Evolutionary conservation across 2,329 filamentous ascomycete genomes (phyloP), one percentile per base, ranked within the genome.

Genomic region (Xylariaceae sp.): DNA sequence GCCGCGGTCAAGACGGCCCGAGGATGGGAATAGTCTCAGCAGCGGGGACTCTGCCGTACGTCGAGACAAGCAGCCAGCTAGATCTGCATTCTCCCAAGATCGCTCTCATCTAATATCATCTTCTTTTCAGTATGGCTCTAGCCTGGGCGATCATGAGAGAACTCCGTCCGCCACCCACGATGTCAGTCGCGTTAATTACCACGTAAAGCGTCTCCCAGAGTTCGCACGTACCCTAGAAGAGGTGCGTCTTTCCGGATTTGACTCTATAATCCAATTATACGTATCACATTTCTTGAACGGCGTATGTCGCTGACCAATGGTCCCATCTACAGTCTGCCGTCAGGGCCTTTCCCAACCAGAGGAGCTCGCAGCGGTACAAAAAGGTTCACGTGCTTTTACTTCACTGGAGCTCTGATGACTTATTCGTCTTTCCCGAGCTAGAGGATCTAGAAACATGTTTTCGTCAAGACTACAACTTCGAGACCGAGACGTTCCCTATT

Each of bases 401-500:
- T 18, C 74, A 79, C 56, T 80, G 77, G 77, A 71, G 69, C 36
- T 74, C 67, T 2, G 76, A 80, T 47, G 76, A 80, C 42, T 60
- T 80, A 8, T 78, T 79, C 49, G 76, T 79, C 13, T 63, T 79
- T 12, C 74, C 74, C 2, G 77, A 80, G 55, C 60, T 81, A 15
- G 73, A 79, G 47, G 72, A 79, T 42, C 58, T 80, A 30, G 72
- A 77, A 46, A 71, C 70, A 44, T 78, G 74, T 50, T 56, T 80
- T 28, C 69, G 68, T 18, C 68, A 74, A 40, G 72, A 78, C 44
- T 81, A 76, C 59, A 68, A 66, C 44, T 81, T 75, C 52, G 69
- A 72, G 43, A 79, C 76, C 11, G 74, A 79, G 40, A 74, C 73
- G 34, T 81, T 78, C 50, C 63, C 73, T 35, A 80, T 80, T 30